Base-by-base conservation (phyloP, 768 basidiomycete species). In the Saitozyma sp. region DNA sequence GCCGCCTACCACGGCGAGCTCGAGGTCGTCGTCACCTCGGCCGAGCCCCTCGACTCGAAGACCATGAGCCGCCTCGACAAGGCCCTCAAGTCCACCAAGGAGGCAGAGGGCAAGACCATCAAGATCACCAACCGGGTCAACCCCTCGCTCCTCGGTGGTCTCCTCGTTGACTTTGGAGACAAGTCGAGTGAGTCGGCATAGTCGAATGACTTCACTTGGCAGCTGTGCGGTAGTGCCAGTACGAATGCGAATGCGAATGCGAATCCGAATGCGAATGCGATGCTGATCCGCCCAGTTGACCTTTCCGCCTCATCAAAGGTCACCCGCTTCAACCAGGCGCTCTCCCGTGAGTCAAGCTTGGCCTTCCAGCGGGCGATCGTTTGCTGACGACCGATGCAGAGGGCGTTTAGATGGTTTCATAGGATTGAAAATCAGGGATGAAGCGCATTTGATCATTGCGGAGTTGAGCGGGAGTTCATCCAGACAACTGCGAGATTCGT, bases 41-140 rank as follows among this genome's bases (percentile, higher is more conserved):
- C 91, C 14, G 73, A 86, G 39, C 86, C 92, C 13, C 84, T 98
- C 63, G 84, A 90, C 59, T 65, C 64, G 60, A 89, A 83, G 82
- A 89, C 91, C 69, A 79, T 87, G 66, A 83, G 83, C 59, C 86
- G 88, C 64, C 84, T 99, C 64, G 95, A 98, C 83, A 83, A 87
- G 51, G 81, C 89, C 42, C 84, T 99, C 78, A 96, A 90, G 85
- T 85, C 86, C 76, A 90, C 89, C 29, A 86, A 92, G 82, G 83
- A 88, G 42, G 95, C 89, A 37, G 87, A 90, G 81, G 90, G 92
- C 42, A 98, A 97, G 83, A 83, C 86, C 14, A 78, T 99, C 69
- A 94, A 93, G 82, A 80, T 99, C 60, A 84, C 86, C 65, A 96
- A 98, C 86, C 94, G 94, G 92, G 89, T 97, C 75, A 93, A 97